phyloP scores from a whole-genome alignment of 2,329 filamentous ascomycete genomes.

The Colletotrichum sp. region DNA sequence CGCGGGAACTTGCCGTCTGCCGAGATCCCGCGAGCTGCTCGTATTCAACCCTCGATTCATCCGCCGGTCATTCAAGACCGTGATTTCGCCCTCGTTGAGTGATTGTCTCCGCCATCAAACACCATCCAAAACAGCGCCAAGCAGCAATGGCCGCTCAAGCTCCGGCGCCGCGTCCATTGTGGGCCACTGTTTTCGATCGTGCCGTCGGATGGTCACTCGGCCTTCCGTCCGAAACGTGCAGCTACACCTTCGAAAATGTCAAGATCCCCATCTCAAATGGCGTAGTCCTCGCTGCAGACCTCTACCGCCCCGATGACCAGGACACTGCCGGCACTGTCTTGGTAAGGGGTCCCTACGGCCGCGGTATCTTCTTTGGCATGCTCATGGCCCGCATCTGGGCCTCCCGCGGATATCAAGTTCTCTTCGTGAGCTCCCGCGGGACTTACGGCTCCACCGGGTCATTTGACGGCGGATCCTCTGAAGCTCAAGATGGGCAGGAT shows the following conservation, averaged over 20 bases:
- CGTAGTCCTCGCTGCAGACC: conserved; percentile 28
- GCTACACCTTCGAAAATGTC: conserved; percentile 7
- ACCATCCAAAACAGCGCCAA: background rate
- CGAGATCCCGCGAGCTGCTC: background rate
- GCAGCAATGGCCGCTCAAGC: background rate
- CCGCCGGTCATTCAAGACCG: background rate
- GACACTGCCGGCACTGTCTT: conserved; percentile 19
- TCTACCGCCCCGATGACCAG: conserved; percentile 23
- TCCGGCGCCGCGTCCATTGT: background rate
- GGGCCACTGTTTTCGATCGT: background rate
- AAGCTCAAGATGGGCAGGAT: conserved; percentile 20
- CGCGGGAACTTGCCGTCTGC: background rate
- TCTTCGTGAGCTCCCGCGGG: conserved; percentile 24
- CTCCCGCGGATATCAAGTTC: conserved; percentile 26
- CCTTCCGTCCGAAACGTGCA: conserved; percentile 12
- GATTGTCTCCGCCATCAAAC: background rate
- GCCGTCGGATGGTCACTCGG: background rate
- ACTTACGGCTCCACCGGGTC: background rate
- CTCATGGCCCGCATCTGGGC: conserved; percentile 21
- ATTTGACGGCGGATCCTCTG: conserved; percentile 12
- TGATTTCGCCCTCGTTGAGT: background rate
- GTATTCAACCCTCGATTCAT: background rate
- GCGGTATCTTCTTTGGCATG: background rate
- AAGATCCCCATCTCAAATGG: conserved; percentile 19
- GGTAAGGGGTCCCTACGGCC: conserved; percentile 22